Percentiles rank a stretch among this genome's conserved stretches.
Conservation (phyloP, 192 early-diverging fungal genomes). For the Phycomyces blakesleeanus region DNA sequence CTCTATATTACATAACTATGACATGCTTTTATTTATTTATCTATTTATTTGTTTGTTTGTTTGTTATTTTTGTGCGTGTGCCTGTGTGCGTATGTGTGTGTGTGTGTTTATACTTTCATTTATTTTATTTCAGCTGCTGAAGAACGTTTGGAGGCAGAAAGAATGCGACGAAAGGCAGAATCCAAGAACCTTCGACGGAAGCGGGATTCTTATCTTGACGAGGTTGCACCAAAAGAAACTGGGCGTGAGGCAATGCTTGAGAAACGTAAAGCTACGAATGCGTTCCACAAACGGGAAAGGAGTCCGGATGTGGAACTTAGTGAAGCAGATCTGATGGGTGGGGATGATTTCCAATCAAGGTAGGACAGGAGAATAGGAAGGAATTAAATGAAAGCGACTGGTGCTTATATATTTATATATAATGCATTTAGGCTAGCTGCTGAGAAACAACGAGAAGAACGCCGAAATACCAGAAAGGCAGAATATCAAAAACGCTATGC, state of each 20-base stretch:
- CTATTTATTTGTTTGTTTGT: no score
- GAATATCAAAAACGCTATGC: slow-evolving; percentile 25
- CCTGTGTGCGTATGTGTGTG: no score
- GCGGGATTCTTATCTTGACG: slow-evolving; percentile 58
- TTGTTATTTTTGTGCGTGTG: no score
- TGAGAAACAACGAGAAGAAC: slow-evolving; percentile 36
- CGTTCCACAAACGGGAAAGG: slow-evolving; percentile 53
- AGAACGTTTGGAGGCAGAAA: slow-evolving; percentile 40
- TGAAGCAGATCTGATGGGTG: slow-evolving; percentile 61
- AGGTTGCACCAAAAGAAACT: slow-evolving; percentile 64
- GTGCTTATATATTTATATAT: neutral
- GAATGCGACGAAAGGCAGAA: slow-evolving; percentile 36
- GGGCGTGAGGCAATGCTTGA: slow-evolving; percentile 59
- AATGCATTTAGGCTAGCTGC: slow-evolving; percentile 38
- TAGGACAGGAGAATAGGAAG: neutral
- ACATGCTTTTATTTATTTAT: neutral
- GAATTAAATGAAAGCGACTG: neutral
- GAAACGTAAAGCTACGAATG: slow-evolving; percentile 57
- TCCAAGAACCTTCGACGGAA: slow-evolving; percentile 38
- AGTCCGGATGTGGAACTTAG: slow-evolving; percentile 61
- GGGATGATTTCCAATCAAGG: slow-evolving; percentile 48
- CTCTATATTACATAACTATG: neutral
- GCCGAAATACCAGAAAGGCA: slow-evolving; percentile 34
- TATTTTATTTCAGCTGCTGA: slow-evolving; percentile 13
- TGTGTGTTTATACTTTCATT: neutral